Evolutionary conservation across 2,329 filamentous ascomycete genomes (phyloP).

Genomic region (Sporothrix sp.): DNA sequence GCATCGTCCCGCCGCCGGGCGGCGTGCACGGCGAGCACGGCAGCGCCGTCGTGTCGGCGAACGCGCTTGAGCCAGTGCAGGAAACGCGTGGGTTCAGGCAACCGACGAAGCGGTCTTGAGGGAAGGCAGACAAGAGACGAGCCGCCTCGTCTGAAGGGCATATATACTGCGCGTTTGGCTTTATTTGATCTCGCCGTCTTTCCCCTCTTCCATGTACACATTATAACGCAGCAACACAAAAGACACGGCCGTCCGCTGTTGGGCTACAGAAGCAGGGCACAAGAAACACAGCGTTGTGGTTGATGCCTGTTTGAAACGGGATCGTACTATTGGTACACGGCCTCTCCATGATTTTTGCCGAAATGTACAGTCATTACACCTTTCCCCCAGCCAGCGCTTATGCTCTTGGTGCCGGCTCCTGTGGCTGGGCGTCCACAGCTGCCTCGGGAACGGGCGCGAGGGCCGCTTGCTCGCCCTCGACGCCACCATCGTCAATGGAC

Average conservation of each 20-base stretch:
- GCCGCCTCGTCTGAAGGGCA: neutral
- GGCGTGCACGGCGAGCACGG: neutral
- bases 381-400: conserved; percentile 1
- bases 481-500: conserved; percentile 13
- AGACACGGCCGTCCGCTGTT: no score
- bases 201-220: conserved; percentile 7
- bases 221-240: no score
- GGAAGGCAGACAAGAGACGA: neutral
- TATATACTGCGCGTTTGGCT: neutral
- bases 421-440: neutral
- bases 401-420: conserved; percentile 1
- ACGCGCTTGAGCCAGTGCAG: conserved; percentile 10
- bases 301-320: no score
- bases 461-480: neutral
- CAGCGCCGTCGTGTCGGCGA: neutral
- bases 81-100: conserved; percentile 42
- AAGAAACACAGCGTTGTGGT: no score
- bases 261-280: no score
- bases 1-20: conserved; percentile 6
- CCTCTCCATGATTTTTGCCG: neutral
- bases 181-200: neutral
- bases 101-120: conserved; percentile 27
- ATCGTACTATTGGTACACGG: conserved; percentile 3
- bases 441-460: neutral
- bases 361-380: conserved; percentile 4